Evolutionary conservation across 176 grass and related monocot genomes (phyloP).

Genomic region (Sorghum bicolor): DNA sequence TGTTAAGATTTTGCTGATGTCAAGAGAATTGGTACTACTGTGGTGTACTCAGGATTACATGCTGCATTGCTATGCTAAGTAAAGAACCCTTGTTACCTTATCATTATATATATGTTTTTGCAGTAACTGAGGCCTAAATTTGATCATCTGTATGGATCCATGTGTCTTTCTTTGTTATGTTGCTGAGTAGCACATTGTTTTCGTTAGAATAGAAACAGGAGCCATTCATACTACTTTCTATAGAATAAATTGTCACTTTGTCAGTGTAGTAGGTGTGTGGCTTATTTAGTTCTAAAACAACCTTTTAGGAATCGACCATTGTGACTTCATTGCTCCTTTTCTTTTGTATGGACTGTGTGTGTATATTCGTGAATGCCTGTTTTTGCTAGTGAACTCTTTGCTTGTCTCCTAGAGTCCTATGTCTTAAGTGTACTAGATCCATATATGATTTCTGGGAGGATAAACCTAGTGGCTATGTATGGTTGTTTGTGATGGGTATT

Average conservation of each 20-base stretch:
- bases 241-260: not conserved
- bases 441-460: not conserved
- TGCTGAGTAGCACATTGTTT: too few relatives aligned
- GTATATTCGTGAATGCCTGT: not conserved
- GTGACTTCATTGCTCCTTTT: not conserved
- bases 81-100: slow-evolving; percentile 12
- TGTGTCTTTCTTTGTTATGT: not conserved
- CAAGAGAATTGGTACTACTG: slow-evolving; percentile 11
- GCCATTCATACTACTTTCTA: not conserved
- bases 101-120: not conserved
- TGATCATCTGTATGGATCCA: not conserved
- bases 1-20: slow-evolving; percentile 35
- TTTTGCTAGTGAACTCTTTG: not conserved
- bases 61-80: not conserved
- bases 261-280: not conserved
- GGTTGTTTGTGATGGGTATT: not conserved
- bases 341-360: not conserved
- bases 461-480: not conserved
- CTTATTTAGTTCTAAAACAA: not conserved
- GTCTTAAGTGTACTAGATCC: too few relatives aligned
- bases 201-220: not conserved
- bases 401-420: too few relatives aligned
- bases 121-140: not conserved
- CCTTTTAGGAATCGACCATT: too few relatives aligned
- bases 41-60: slow-evolving; percentile 37